A percentile compares a stretch with the other conserved stretches of the same genome.
phyloP scores from a whole-genome alignment of 75 land plant genomes.

The Picea sitchensis region DNA sequence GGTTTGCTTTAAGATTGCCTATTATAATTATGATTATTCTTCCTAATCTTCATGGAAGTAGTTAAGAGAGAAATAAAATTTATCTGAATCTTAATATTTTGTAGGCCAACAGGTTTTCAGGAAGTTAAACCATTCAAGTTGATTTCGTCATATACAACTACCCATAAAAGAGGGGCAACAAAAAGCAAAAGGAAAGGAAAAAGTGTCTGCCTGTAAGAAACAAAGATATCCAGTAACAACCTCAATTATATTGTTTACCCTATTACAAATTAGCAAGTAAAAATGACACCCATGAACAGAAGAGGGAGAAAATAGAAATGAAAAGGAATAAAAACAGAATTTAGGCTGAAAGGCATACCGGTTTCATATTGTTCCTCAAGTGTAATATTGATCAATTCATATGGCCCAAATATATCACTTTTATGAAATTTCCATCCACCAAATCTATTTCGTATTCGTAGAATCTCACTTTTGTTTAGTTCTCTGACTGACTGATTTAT shows the following conservation, averaged over 20 bases:
- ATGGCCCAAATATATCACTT: conserved; percentile 71
- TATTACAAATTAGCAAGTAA: neutral
- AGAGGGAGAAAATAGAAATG: neutral
- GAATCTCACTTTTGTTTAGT: conserved; percentile 62
- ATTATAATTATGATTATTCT: no score
- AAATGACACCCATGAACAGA: neutral
- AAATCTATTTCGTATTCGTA: conserved; percentile 39
- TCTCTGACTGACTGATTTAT: neutral
- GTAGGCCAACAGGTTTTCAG: no score
- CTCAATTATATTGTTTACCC: neutral
- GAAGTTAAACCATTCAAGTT: no score
- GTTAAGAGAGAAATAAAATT: no score
- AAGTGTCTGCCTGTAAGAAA: neutral
- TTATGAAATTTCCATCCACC: conserved; percentile 53
- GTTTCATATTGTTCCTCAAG: conserved; percentile 14
- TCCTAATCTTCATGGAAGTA: no score
- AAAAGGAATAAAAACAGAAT: conserved; percentile 4
- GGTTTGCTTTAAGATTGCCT: no score
- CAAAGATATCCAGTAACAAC: neutral
- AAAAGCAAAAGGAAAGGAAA: neutral
- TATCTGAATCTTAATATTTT: no score
- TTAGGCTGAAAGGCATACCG: neutral
- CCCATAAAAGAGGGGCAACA: neutral
- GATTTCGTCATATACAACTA: no score
- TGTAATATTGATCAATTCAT: conserved; percentile 74